A percentile compares a stretch with the other conserved stretches of the same genome.
Conservation (phyloP, 305 asterid genomes). For the Fraxinus platypoda region DNA sequence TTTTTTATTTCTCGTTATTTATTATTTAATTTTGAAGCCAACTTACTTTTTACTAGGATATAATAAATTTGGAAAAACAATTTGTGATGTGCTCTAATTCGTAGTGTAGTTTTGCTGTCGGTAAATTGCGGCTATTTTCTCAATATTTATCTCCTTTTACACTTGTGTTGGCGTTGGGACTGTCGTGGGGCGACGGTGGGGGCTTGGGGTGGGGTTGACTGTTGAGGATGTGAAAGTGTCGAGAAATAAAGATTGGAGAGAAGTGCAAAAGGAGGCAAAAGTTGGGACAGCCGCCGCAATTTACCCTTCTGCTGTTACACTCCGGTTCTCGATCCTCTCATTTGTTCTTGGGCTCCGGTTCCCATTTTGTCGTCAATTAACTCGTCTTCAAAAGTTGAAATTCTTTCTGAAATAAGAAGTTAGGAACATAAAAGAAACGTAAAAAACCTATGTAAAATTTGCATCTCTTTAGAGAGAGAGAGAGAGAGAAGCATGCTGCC, state of each 20-base stretch:
- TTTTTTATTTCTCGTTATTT: no score
- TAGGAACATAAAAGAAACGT: not conserved
- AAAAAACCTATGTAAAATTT: not conserved
- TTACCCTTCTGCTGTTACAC: not conserved
- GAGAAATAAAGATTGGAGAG: not conserved
- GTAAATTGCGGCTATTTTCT: not conserved
- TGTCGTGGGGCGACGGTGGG: not conserved
- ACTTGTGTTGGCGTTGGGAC: not conserved
- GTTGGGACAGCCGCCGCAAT: not conserved
- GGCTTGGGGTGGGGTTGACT: not conserved
- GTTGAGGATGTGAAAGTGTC: not conserved
- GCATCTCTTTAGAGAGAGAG: not conserved
- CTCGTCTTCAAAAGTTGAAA: not conserved
- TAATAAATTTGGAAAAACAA: not conserved
- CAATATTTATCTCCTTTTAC: not conserved
- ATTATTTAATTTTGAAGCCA: not conserved
- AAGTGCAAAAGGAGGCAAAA: not conserved
- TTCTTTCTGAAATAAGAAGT: not conserved
- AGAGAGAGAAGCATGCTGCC: constrained; percentile 38
- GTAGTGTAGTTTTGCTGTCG: not conserved
- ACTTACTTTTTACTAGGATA: not conserved
- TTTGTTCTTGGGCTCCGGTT: not conserved
- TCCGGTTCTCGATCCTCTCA: not conserved
- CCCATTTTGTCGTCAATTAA: not conserved
- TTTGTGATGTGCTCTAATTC: not conserved